A percentile compares a stretch with the other conserved stretches of the same genome.
These are phyloP conservation scores for Aspergillus piperis DNA, from an alignment of 2,329 filamentous ascomycete species.

Conservation along the genomic window DNA sequence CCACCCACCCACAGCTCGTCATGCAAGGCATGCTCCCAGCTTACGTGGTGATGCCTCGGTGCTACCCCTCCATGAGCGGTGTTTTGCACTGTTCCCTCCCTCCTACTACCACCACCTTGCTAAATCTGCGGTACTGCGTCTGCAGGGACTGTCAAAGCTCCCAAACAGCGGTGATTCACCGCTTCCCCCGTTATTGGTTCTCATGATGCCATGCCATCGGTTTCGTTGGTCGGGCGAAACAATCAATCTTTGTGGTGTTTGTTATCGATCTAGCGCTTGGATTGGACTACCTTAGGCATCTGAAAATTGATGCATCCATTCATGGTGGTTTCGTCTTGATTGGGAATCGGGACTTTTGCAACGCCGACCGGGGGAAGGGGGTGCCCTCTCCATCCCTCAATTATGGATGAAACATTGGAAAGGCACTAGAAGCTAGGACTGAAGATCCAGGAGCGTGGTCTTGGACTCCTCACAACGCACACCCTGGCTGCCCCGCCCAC, in stretches of 20 bases:
- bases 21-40: conserved; percentile 15
- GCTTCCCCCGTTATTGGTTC: conserved; percentile 19
- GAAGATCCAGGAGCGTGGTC: conserved; percentile 4
- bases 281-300: neutral
- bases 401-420: conserved; percentile 3
- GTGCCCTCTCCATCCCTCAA: no score
- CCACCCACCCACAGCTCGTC: conserved; percentile 17
- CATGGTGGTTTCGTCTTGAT: no score
- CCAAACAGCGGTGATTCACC: conserved; percentile 26
- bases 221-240: neutral
- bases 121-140: neutral
- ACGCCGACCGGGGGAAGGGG: conserved; percentile 2
- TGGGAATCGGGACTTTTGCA: neutral
- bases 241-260: neutral
- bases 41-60: conserved; percentile 4
- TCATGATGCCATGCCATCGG: conserved; percentile 15
- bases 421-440: conserved; percentile 3
- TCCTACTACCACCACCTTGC: neutral
- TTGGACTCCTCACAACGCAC: neutral
- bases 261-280: neutral
- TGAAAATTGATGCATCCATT: neutral
- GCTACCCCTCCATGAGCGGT: neutral
- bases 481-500: conserved; percentile 3
- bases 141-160: conserved; percentile 2
- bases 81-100: neutral